Evolutionary conservation across 1,284 basidiomycete species (phyloP).

Genomic region (Amylostereum areolatum): DNA sequence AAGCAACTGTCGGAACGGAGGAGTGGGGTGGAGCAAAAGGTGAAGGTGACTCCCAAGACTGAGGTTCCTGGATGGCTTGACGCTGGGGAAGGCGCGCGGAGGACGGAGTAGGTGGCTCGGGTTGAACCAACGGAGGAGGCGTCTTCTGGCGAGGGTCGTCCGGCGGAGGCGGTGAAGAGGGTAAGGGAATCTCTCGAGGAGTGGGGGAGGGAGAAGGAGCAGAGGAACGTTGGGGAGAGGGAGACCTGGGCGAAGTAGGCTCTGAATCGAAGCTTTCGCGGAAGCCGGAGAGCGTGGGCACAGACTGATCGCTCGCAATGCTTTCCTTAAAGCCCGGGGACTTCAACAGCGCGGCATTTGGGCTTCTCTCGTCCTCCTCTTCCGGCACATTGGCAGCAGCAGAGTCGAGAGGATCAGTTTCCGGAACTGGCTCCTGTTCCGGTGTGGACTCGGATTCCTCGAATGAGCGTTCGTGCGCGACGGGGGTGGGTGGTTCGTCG

Average conservation of each 20-base stretch:
- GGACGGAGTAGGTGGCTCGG: constrained; percentile 16
- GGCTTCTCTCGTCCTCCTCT: constrained; percentile 29
- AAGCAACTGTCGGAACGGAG: constrained; percentile 28
- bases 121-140: constrained; percentile 10
- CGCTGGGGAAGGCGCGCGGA: constrained; percentile 15
- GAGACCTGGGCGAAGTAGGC: constrained; percentile 21
- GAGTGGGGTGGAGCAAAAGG: constrained; percentile 14
- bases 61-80: constrained; percentile 15
- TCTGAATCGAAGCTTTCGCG: constrained; percentile 21
- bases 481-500: constrained; percentile 23
- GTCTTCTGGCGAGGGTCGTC: background rate
- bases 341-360: background rate
- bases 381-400: constrained; percentile 28
- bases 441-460: background rate
- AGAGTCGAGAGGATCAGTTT: constrained; percentile 39
- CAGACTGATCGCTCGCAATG: constrained; percentile 9
- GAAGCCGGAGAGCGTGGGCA: constrained; percentile 21
- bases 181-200: constrained; percentile 1
- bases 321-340: background rate
- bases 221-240: constrained; percentile 19
- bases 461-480: background rate
- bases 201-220: constrained; percentile 14
- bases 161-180: constrained; percentile 4
- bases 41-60: constrained; percentile 13
- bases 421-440: constrained; percentile 2